Percentiles rank a stretch among this genome's conserved stretches.
phyloP scores from a whole-genome alignment of 768 basidiomycete genomes.

The Tylopilus felleus region DNA sequence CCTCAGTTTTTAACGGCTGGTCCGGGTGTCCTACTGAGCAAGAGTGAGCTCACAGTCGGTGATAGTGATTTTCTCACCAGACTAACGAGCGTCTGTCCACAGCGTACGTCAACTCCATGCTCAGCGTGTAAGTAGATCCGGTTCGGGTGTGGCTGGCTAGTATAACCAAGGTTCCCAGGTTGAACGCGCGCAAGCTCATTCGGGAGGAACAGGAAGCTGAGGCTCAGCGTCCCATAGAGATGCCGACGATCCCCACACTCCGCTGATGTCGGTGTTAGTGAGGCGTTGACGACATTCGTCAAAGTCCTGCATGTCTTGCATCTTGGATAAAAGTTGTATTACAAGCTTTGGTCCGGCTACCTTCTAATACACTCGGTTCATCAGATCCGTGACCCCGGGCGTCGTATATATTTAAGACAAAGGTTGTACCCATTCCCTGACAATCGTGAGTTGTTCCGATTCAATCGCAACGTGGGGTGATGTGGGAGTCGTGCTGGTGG shows the following conservation, averaged over 20 bases:
- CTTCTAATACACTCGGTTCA: neutral
- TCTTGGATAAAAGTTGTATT: neutral
- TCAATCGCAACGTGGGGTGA: neutral
- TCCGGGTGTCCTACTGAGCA: slow-evolving; percentile 13
- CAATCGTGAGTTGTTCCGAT: neutral
- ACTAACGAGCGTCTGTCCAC: neutral
- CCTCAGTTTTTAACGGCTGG: slow-evolving; percentile 6
- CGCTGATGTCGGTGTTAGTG: neutral
- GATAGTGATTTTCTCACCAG: neutral
- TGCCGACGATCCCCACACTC: slow-evolving; percentile 21
- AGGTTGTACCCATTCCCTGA: neutral
- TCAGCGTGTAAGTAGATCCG: slow-evolving; percentile 20
- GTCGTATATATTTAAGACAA: neutral
- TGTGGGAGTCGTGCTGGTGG: neutral
- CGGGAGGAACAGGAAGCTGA: slow-evolving; percentile 13
- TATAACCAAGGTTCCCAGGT: neutral
- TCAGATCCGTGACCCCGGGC: neutral
- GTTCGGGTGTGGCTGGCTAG: neutral
- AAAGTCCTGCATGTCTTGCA: neutral
- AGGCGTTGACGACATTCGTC: neutral
- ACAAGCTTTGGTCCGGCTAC: neutral
- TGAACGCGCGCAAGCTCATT: slow-evolving; percentile 17
- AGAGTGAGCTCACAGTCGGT: slow-evolving; percentile 10
- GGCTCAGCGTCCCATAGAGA: slow-evolving; percentile 2
- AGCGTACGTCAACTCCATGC: slow-evolving; percentile 26